Evolutionary conservation across 78 protist species (phyloP).

Genomic region (Blattamonas nauphoetae): DNA sequence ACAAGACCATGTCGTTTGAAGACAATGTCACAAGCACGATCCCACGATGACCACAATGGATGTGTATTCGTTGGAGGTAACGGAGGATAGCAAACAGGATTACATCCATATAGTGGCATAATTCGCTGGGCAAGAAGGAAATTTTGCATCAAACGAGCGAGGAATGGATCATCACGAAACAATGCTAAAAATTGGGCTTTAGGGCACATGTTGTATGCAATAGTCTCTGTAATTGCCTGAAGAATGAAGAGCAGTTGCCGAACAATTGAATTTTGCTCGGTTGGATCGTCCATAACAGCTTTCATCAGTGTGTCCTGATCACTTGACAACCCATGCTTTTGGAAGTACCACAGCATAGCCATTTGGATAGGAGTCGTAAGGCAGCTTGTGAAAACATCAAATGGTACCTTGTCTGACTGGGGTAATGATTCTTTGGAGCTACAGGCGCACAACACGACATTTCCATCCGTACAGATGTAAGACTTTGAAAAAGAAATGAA

Average conservation of each 20-base stretch:
- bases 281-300: constrained; percentile 50
- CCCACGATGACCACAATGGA: constrained; percentile 81
- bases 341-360: constrained; percentile 63
- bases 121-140: constrained; percentile 91
- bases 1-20: no score
- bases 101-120: constrained; percentile 65
- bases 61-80: constrained; percentile 66
- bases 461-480: background rate
- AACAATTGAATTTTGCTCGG: constrained; percentile 55
- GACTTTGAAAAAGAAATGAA: no score
- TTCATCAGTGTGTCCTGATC: background rate
- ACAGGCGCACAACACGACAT: constrained; percentile 85
- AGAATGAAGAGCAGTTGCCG: constrained; percentile 96
- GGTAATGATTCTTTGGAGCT: constrained; percentile 69
- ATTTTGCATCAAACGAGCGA: constrained; percentile 84
- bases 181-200: constrained; percentile 61
- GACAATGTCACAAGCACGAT: constrained; percentile 67
- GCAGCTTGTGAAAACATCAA: constrained; percentile 92
- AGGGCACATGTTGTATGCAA: constrained; percentile 82
- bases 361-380: constrained; percentile 87
- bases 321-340: background rate
- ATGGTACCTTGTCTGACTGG: constrained; percentile 77
- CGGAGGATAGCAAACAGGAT: constrained; percentile 79
- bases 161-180: constrained; percentile 85
- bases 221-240: constrained; percentile 96